phyloP scores from a whole-genome alignment of 2,329 filamentous ascomycete genomes.

The Simplicillium aogashimaense region DNA sequence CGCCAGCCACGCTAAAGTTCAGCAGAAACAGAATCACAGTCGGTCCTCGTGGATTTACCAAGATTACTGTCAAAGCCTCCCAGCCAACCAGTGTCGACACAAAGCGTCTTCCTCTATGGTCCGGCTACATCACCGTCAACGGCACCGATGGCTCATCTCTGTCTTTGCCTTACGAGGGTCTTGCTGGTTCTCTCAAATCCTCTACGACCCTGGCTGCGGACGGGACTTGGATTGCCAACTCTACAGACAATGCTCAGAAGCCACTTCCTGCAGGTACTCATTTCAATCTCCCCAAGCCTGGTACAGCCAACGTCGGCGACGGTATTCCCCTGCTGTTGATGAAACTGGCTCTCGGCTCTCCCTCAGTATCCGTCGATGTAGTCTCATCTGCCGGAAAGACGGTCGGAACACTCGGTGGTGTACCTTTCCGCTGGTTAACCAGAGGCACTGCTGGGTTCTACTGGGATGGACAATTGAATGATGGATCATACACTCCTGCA shows the following conservation, averaged over 20 bases:
- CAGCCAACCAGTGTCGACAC: slow-evolving; percentile 27
- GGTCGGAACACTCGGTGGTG: slow-evolving; percentile 22
- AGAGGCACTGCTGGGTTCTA: slow-evolving; percentile 8
- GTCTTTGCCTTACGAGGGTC: slow-evolving; percentile 23
- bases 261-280: slow-evolving; percentile 15
- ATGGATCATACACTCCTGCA: slow-evolving; percentile 28
- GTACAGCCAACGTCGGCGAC: slow-evolving; percentile 17
- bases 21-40: slow-evolving; percentile 32
- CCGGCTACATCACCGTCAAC: slow-evolving; percentile 29
- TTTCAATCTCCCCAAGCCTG: slow-evolving; percentile 22
- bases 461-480: slow-evolving; percentile 31
- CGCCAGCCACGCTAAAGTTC: slow-evolving; percentile 31
- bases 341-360: slow-evolving; percentile 27
- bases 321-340: slow-evolving; percentile 19
- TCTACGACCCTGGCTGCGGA: slow-evolving; percentile 19
- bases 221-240: slow-evolving; percentile 20
- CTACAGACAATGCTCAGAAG: slow-evolving; percentile 11
- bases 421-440: slow-evolving; percentile 19
- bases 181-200: slow-evolving; percentile 11
- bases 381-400: slow-evolving; percentile 19
- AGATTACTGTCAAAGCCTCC: slow-evolving; percentile 35
- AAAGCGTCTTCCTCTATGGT: slow-evolving; percentile 27
- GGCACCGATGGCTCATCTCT: slow-evolving; percentile 20
- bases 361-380: slow-evolving; percentile 26
- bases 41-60: slow-evolving; percentile 28